These are phyloP conservation scores for Usnea hakonensis DNA, from an alignment of 495 filamentous ascomycete genomes.

Conservation along the genomic window DNA sequence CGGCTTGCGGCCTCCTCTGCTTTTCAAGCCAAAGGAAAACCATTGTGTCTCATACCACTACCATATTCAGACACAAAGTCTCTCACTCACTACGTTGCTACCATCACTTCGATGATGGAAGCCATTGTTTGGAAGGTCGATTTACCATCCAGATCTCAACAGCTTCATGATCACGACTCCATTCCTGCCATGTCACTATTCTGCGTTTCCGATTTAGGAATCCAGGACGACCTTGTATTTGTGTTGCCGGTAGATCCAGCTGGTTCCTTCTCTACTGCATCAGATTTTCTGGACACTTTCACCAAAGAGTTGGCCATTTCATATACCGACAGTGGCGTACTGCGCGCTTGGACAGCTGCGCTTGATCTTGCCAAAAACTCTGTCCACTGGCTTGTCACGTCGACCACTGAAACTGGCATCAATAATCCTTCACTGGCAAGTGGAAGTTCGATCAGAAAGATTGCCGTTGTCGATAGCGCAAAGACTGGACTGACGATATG, in stretches of 20 bases:
- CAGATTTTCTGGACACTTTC: slow-evolving; percentile 83
- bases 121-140: slow-evolving; percentile 81
- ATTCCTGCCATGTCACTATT: slow-evolving; percentile 52
- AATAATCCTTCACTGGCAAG: slow-evolving; percentile 67
- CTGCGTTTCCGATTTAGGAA: slow-evolving; percentile 61
- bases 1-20: slow-evolving; percentile 47
- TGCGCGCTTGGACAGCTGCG: slow-evolving; percentile 81
- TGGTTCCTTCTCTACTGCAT: slow-evolving; percentile 58
- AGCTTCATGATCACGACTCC: slow-evolving; percentile 16
- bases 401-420: slow-evolving; percentile 74
- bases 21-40: slow-evolving; percentile 61
- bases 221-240: slow-evolving; percentile 68
- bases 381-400: slow-evolving; percentile 79
- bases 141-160: slow-evolving; percentile 34
- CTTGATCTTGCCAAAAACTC: slow-evolving; percentile 48
- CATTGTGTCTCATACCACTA: slow-evolving; percentile 72
- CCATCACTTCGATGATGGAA: slow-evolving; percentile 71
- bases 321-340: slow-evolving; percentile 65
- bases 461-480: slow-evolving; percentile 66
- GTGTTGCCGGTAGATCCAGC: slow-evolving; percentile 87
- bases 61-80: slow-evolving; percentile 52
- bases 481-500: slow-evolving; percentile 82
- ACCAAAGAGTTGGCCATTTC: slow-evolving; percentile 83
- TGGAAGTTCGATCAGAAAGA: slow-evolving; percentile 79
- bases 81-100: slow-evolving; percentile 58